These are phyloP conservation scores for Dactylellina drechsleri DNA, from an alignment of 2,329 filamentous ascomycete species.

Conservation along the genomic window DNA sequence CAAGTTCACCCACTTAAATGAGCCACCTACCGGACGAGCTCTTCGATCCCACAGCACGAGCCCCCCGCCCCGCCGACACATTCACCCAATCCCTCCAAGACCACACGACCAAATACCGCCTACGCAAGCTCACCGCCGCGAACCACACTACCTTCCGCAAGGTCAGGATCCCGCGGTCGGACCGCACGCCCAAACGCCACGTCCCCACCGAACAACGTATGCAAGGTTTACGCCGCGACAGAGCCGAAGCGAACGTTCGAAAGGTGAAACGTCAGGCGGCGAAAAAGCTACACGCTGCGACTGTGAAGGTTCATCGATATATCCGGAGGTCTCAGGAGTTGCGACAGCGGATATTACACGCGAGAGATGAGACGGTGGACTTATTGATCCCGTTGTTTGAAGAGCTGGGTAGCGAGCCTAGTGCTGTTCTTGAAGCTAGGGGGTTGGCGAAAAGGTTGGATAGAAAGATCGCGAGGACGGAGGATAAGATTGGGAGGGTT, in stretches of 20 bases:
- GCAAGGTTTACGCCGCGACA: slow-evolving; percentile 40
- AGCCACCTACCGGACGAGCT: slow-evolving; percentile 32
- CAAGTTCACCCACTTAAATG: slow-evolving; percentile 25
- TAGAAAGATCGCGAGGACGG: slow-evolving; percentile 19
- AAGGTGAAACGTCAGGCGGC: slow-evolving; percentile 30
- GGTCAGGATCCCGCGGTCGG: slow-evolving; percentile 35
- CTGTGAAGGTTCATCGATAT: slow-evolving; percentile 15
- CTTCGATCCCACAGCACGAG: slow-evolving; percentile 26
- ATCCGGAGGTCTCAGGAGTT: slow-evolving; percentile 38
- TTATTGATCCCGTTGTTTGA: slow-evolving; percentile 45
- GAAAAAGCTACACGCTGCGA: slow-evolving; percentile 12
- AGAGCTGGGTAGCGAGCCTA: slow-evolving; percentile 30
- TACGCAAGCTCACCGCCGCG: slow-evolving; percentile 14
- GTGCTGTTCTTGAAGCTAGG: slow-evolving; percentile 33
- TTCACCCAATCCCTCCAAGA: slow-evolving; percentile 40
- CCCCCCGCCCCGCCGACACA: slow-evolving; percentile 7
- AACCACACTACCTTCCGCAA: slow-evolving; percentile 10
- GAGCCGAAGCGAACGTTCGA: slow-evolving; percentile 32
- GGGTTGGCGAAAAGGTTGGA: slow-evolving; percentile 26
- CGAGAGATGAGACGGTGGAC: slow-evolving; percentile 43
- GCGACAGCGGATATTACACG: slow-evolving; percentile 33
- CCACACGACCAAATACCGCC: slow-evolving; percentile 36
- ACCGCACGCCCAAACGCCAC: slow-evolving; percentile 21
- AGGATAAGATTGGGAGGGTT: slow-evolving; percentile 23
- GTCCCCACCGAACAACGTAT: slow-evolving; percentile 42